Percentiles rank a stretch among this genome's conserved stretches.
Conservation (phyloP, 164 flowering plant species). For the Euptelea pleiosperma region DNA sequence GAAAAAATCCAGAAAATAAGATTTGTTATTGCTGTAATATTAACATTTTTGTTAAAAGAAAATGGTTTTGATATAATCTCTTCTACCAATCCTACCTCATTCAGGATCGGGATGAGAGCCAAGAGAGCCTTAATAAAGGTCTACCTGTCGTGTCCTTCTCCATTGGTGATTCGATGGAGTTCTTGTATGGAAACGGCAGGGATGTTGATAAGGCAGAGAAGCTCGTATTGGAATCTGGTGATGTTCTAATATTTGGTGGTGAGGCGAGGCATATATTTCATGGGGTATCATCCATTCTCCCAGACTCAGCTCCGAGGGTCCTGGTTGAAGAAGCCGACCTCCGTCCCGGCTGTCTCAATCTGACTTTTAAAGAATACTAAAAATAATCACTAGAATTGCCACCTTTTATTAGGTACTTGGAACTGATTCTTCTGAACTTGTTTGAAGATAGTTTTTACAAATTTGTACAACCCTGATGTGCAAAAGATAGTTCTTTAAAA, state of each 20-base stretch:
- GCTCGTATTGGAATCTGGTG: constrained; percentile 62
- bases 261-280: constrained; percentile 64
- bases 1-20: no score
- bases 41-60: no score
- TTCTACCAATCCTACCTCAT: no score
- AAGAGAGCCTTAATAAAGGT: constrained; percentile 40
- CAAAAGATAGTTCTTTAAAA: no score
- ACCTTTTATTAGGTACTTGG: no score
- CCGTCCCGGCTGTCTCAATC: constrained; percentile 69
- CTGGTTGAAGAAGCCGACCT: constrained; percentile 47
- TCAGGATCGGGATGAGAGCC: constrained; percentile 72
- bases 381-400: no score
- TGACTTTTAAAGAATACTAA: constrained; percentile 72
- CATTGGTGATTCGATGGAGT: constrained; percentile 72
- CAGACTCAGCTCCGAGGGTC: constrained; percentile 49
- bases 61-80: no score
- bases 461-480: no score
- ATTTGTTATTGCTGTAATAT: no score
- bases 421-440: no score
- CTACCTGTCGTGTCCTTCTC: constrained; percentile 84
- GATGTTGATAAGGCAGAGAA: constrained; percentile 46
- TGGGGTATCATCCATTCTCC: constrained; percentile 50
- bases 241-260: constrained; percentile 79
- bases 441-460: no score
- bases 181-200: constrained; percentile 49